These are phyloP conservation scores for Senecio squalidus DNA, from an alignment of 140 eudicot species.

Conservation along the genomic window DNA sequence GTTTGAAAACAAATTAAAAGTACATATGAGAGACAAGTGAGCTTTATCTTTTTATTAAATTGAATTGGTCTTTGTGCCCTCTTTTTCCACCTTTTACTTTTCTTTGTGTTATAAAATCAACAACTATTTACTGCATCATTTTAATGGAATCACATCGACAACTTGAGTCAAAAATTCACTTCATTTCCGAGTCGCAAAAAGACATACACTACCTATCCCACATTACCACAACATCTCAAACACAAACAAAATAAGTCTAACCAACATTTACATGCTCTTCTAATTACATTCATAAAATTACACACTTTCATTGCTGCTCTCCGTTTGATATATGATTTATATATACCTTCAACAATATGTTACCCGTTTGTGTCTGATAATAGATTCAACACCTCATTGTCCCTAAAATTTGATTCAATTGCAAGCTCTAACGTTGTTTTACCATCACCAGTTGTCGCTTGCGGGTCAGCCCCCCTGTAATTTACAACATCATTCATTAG, in stretches of 20 bases:
- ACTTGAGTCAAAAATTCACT: constrained; percentile 27
- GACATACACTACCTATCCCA: constrained; percentile 30
- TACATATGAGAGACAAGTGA: too few relatives aligned
- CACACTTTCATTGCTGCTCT: neutral
- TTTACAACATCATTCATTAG: too few relatives aligned
- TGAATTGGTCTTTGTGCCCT: too few relatives aligned
- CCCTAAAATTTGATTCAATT: constrained; percentile 55
- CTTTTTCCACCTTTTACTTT: too few relatives aligned
- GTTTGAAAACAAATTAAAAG: too few relatives aligned
- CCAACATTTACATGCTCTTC: constrained; percentile 22
- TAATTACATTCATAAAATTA: constrained; percentile 8
- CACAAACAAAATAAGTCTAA: constrained; percentile 10
- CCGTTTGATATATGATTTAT: neutral
- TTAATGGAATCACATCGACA: neutral
- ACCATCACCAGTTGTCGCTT: constrained; percentile 47
- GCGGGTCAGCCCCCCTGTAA: constrained; percentile 85
- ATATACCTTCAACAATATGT: constrained; percentile 24
- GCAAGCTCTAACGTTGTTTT: constrained; percentile 65
- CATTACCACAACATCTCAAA: constrained; percentile 15
- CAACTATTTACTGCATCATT: too few relatives aligned
- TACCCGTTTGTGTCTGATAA: constrained; percentile 53
- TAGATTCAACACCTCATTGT: constrained; percentile 58
- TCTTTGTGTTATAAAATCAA: too few relatives aligned
- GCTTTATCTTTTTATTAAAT: too few relatives aligned
- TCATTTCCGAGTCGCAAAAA: constrained; percentile 18